phyloP scores from a whole-genome alignment of 768 basidiomycete species.

The Kwoniella europaea region DNA sequence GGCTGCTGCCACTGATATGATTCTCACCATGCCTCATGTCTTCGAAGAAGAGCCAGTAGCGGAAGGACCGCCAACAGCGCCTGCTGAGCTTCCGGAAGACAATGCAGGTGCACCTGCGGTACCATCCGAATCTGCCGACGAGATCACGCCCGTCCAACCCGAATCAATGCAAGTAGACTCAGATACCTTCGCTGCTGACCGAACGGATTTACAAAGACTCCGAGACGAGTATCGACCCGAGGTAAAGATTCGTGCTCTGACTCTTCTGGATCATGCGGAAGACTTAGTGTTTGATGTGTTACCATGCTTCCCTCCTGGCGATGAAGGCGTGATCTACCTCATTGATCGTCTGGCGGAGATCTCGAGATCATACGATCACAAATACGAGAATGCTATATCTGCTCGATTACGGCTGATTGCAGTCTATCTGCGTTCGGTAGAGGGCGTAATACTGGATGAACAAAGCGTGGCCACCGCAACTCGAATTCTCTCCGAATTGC shows the following conservation, averaged over 20 bases:
- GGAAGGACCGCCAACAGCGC: slow-evolving; percentile 28
- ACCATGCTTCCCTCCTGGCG: slow-evolving; percentile 71
- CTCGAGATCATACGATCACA: slow-evolving; percentile 41
- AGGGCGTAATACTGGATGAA: slow-evolving; percentile 22
- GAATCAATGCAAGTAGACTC: slow-evolving; percentile 16
- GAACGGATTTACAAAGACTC: slow-evolving; percentile 63
- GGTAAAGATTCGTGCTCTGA: slow-evolving; percentile 72
- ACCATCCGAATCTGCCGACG: not conserved
- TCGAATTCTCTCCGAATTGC: slow-evolving; percentile 1
- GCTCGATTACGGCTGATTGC: slow-evolving; percentile 79
- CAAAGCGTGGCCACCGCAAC: not conserved
- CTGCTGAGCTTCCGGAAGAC: not conserved
- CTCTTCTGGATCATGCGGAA: slow-evolving; percentile 82
- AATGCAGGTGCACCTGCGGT: not conserved
- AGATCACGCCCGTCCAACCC: not conserved
- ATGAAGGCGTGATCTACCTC: slow-evolving; percentile 70
- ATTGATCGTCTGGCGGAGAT: slow-evolving; percentile 75
- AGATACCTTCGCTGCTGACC: slow-evolving; percentile 52
- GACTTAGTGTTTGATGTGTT: slow-evolving; percentile 88
- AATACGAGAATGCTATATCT: slow-evolving; percentile 72
- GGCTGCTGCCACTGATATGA: slow-evolving; percentile 81
- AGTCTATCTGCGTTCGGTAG: slow-evolving; percentile 18
- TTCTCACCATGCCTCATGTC: slow-evolving; percentile 69
- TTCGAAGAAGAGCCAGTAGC: slow-evolving; percentile 35
- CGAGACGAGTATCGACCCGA: slow-evolving; percentile 70